Percentiles rank a stretch among this genome's conserved stretches.
These are phyloP conservation scores for Talaromyces sp. DNA, from an alignment of 2,329 filamentous ascomycete genomes.

Conservation along the genomic window DNA sequence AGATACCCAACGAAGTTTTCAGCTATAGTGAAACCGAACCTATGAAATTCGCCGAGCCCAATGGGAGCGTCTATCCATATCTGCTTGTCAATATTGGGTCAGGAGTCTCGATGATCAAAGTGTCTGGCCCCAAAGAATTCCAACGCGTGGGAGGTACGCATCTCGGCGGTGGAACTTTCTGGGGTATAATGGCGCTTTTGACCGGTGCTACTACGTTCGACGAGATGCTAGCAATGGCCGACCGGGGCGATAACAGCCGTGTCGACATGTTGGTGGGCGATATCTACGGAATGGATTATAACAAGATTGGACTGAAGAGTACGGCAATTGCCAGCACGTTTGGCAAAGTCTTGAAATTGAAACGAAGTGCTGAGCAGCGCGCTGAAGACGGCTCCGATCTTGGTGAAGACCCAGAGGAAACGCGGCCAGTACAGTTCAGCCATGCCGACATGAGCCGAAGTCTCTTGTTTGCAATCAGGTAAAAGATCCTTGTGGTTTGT, in stretches of 20 bases:
- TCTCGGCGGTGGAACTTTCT: constrained; percentile 93
- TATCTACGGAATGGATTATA: constrained; percentile 94
- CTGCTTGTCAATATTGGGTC: constrained; percentile 97
- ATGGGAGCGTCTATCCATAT: constrained; percentile 88
- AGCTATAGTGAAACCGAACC: constrained; percentile 89
- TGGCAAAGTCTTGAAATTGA: constrained; percentile 93
- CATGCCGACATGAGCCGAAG: constrained; percentile 85
- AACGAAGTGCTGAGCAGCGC: constrained; percentile 74
- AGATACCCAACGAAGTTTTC: constrained; percentile 95
- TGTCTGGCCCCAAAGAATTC: constrained; percentile 81
- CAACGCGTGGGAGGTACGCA: constrained; percentile 93
- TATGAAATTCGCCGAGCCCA: constrained; percentile 80
- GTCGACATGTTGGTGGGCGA: constrained; percentile 98
- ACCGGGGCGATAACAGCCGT: constrained; percentile 83
- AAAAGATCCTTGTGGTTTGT: constrained; percentile 21
- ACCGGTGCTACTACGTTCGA: constrained; percentile 96
- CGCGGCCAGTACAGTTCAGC: constrained; percentile 56
- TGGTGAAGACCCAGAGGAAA: constrained; percentile 32
- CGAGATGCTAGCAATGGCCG: constrained; percentile 92
- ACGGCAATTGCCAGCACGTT: constrained; percentile 95
- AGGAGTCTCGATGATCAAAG: constrained; percentile 95
- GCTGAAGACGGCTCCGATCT: constrained; percentile 65
- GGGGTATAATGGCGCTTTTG: constrained; percentile 86
- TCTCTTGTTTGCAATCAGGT: constrained; percentile 84
- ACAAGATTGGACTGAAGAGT: constrained; percentile 93